A percentile compares a stretch with the other conserved stretches of the same genome.
These are phyloP conservation scores for Naganishia randhawae DNA, from an alignment of 768 basidiomycete species.

Conservation along the genomic window DNA sequence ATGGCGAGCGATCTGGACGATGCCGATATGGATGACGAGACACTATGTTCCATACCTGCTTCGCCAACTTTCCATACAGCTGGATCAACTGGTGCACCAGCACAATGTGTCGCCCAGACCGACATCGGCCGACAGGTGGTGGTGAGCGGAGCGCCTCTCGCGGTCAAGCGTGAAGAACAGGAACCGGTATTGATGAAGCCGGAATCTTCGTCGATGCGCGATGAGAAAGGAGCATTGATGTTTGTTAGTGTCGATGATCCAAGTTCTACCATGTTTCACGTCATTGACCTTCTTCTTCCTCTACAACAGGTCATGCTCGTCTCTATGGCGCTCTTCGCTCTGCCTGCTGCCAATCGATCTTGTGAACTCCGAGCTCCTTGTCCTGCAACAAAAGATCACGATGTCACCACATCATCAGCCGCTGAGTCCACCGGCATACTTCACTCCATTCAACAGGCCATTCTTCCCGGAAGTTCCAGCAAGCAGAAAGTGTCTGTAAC, in stretches of 20 bases:
- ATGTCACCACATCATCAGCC: not conserved
- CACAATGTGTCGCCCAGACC: too few relatives aligned
- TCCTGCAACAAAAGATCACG: not conserved
- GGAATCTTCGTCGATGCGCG: not conserved
- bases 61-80: not conserved
- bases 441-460: not conserved
- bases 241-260: conserved; percentile 23
- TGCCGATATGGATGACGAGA: conserved; percentile 11
- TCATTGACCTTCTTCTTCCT: not conserved
- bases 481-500: conserved; percentile 5
- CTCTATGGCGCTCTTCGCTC: conserved; percentile 27
- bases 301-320: conserved; percentile 27
- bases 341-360: conserved; percentile 21
- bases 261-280: not conserved
- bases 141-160: too few relatives aligned
- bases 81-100: not conserved
- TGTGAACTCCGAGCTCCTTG: not conserved
- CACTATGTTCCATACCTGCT: not conserved
- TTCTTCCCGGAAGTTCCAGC: not conserved
- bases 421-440: not conserved
- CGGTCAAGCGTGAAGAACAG: not conserved
- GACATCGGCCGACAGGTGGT: not conserved
- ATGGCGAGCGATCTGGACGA: not conserved
- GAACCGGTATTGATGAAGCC: not conserved
- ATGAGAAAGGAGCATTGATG: conserved; percentile 29